These are phyloP conservation scores for Aspergillus chevalieri DNA, from an alignment of 2,329 filamentous ascomycete species.

Conservation along the genomic window DNA sequence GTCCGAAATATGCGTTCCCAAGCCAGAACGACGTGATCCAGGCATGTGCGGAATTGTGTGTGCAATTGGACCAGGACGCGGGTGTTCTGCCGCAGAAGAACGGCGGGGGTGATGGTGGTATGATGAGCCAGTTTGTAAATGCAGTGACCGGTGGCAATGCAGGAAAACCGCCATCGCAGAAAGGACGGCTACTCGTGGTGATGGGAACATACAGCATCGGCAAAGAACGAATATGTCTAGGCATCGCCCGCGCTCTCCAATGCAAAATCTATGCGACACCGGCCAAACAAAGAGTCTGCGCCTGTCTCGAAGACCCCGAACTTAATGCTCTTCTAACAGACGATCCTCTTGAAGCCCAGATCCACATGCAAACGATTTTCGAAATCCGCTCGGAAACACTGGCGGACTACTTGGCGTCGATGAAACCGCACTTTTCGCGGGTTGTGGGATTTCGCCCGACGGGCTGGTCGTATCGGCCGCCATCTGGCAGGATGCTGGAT, in stretches of 20 bases:
- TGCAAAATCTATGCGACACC: constrained; percentile 86
- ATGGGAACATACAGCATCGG: constrained; percentile 97
- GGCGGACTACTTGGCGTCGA: constrained; percentile 75
- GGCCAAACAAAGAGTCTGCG: constrained; percentile 75
- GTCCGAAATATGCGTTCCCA: constrained; percentile 91
- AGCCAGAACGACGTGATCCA: constrained; percentile 79
- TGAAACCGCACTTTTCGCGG: constrained; percentile 74
- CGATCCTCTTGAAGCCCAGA: constrained; percentile 77
- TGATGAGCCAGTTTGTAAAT: constrained; percentile 59
- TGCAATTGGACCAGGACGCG: constrained; percentile 64
- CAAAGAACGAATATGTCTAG: constrained; percentile 91
- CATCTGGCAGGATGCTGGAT: constrained; percentile 56
- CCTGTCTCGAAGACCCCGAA: constrained; percentile 78
- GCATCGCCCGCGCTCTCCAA: constrained; percentile 76
- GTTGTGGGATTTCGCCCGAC: constrained; percentile 88
- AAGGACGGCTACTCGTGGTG: constrained; percentile 74
- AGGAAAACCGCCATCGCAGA: neutral
- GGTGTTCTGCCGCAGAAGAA: constrained; percentile 54
- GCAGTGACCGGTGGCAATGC: constrained; percentile 32
- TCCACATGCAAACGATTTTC: constrained; percentile 96
- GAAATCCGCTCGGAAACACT: constrained; percentile 88
- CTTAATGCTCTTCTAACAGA: constrained; percentile 70
- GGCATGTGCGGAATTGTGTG: constrained; percentile 81
- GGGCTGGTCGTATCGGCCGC: constrained; percentile 86
- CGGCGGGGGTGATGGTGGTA: constrained; percentile 46